A percentile compares a stretch with the other conserved stretches of the same genome.
Conservation (phyloP, 768 basidiomycete genomes). For the Leucocoprinus birnbaumii region DNA sequence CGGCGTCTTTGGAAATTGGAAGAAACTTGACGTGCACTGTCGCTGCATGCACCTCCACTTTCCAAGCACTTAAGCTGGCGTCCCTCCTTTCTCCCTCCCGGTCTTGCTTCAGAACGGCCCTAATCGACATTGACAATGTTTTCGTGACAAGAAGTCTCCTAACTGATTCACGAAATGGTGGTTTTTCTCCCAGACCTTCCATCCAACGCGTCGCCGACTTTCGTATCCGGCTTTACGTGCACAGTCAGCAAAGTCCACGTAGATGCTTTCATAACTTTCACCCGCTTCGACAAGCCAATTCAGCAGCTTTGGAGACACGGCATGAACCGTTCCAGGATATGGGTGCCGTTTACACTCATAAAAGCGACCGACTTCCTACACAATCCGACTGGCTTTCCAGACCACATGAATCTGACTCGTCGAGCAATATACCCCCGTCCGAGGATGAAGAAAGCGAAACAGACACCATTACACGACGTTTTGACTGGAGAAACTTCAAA, state of each 20-base stretch:
- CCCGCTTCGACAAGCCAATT: neutral
- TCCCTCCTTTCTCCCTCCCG: constrained; percentile 5
- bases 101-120: constrained; percentile 7
- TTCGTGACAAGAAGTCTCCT: neutral
- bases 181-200: neutral
- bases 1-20: neutral
- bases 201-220: neutral
- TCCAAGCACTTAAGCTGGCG: neutral
- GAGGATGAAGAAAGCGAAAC: neutral
- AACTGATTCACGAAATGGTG: neutral
- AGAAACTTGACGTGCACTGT: neutral
- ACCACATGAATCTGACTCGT: constrained; percentile 16
- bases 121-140: constrained; percentile 8
- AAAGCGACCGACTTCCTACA: neutral
- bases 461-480: constrained; percentile 28
- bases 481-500: constrained; percentile 62
- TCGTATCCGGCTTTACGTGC: constrained; percentile 6
- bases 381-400: too few relatives aligned
- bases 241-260: constrained; percentile 4
- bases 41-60: neutral
- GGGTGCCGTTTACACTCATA: too few relatives aligned
- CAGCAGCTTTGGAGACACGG: neutral
- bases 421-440: neutral
- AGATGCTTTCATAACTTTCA: neutral
- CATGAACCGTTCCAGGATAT: too few relatives aligned